A percentile compares a stretch with the other conserved stretches of the same genome.
Evolutionary conservation across 352 stramenopile genomes (phyloP).

Genomic region (Phytophthora colocasiae): DNA sequence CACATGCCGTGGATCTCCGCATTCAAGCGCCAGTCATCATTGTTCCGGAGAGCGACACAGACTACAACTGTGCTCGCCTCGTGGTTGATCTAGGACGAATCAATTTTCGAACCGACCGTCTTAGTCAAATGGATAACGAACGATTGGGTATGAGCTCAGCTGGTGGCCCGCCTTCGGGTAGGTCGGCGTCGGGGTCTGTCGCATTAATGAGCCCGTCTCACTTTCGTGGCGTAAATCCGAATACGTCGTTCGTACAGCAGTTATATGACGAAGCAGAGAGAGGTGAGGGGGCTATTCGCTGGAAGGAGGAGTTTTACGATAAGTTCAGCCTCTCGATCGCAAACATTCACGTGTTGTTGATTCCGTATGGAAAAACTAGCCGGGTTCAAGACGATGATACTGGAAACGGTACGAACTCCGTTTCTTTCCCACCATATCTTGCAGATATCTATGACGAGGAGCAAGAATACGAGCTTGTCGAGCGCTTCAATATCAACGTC

Average conservation of each 20-base stretch:
- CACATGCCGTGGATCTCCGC: constrained; percentile 77
- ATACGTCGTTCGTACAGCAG: constrained; percentile 86
- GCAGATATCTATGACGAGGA: constrained; percentile 53
- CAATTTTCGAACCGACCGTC: constrained; percentile 82
- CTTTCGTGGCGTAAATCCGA: constrained; percentile 45
- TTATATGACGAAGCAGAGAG: constrained; percentile 88
- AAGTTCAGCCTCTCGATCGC: constrained; percentile 87
- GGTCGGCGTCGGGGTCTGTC: constrained; percentile 44
- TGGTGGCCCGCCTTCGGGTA: constrained; percentile 36
- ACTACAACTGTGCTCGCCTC: constrained; percentile 80
- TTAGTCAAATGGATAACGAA: constrained; percentile 81
- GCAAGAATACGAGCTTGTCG: constrained; percentile 80
- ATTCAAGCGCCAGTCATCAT: constrained; percentile 90
- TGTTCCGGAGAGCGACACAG: constrained; percentile 81
- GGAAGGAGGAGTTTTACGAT: constrained; percentile 93
- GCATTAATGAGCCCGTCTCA: constrained; percentile 49
- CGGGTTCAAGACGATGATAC: constrained; percentile 28
- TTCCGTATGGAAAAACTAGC: constrained; percentile 71
- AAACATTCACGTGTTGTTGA: constrained; percentile 85
- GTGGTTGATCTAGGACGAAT: constrained; percentile 87
- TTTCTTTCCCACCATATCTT: constrained; percentile 53
- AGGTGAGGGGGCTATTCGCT: constrained; percentile 84
- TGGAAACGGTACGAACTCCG: constrained; percentile 35
- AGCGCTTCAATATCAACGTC: constrained; percentile 90
- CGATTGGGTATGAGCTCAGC: constrained; percentile 42